phyloP scores from a whole-genome alignment of 2,329 filamentous ascomycete species.

The Chaetomium sp. region DNA sequence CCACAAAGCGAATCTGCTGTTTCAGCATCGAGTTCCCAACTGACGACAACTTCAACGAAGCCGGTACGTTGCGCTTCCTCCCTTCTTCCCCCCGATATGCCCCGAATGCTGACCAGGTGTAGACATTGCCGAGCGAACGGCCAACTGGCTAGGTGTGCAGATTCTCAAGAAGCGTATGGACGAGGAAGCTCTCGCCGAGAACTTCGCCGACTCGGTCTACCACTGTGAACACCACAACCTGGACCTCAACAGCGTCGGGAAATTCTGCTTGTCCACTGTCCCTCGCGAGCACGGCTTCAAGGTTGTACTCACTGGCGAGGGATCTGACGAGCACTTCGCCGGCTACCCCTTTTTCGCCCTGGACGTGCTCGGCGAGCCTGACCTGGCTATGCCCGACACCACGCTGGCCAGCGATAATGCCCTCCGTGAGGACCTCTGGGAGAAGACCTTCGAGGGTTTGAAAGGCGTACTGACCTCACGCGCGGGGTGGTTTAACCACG shows the following conservation, averaged over 20 bases:
- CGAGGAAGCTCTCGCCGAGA: conserved; percentile 26
- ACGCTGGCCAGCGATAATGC: conserved; percentile 20
- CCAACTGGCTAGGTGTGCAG: conserved; percentile 29
- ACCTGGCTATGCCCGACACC: conserved; percentile 32
- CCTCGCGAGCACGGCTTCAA: conserved; percentile 42
- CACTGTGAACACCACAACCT: conserved; percentile 30
- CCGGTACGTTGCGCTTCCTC: conserved; percentile 25
- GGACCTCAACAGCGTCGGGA: conserved; percentile 48
- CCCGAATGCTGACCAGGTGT: not conserved
- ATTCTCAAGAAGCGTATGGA: conserved; percentile 24
- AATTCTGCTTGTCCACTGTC: conserved; percentile 42
- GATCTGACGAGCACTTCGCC: conserved; percentile 48
- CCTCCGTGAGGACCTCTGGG: conserved; percentile 2
- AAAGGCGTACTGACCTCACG: not conserved
- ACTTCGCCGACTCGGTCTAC: conserved; percentile 28
- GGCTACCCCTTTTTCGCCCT: conserved; percentile 43
- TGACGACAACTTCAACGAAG: conserved; percentile 44
- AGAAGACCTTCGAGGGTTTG: not conserved
- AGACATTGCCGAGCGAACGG: conserved; percentile 30
- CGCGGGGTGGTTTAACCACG: not conserved
- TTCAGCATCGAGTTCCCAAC: conserved; percentile 50
- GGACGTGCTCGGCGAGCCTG: conserved; percentile 44
- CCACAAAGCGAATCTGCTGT: conserved; percentile 26
- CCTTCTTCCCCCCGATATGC: not conserved
- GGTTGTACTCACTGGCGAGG: conserved; percentile 48